Evolutionary conservation across 2,329 filamentous ascomycete genomes (phyloP).

Genomic region (Nothopassalora personata): DNA sequence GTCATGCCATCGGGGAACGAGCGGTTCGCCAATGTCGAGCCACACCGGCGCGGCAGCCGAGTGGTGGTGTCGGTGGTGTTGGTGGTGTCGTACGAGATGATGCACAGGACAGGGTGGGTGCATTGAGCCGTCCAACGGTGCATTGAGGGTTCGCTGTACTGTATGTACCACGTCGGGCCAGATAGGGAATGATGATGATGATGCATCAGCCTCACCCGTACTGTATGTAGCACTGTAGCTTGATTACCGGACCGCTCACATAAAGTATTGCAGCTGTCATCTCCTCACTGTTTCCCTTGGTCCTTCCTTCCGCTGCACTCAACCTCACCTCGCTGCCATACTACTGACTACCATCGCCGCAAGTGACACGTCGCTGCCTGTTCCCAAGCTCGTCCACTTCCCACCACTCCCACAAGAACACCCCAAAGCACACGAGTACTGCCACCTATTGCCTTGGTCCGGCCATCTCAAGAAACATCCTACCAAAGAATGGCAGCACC

Average conservation of each 20-base stretch:
- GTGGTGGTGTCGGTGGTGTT: too few relatives aligned
- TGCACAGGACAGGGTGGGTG: background rate
- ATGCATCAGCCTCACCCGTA: background rate
- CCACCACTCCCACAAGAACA: background rate
- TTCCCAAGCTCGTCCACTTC: background rate
- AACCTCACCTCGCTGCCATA: background rate
- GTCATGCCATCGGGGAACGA: background rate
- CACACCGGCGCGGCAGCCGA: too few relatives aligned
- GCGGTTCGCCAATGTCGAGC: background rate
- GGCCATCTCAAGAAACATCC: slow-evolving; percentile 3
- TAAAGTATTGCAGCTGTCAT: background rate
- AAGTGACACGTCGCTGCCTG: background rate
- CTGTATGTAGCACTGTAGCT: too few relatives aligned
- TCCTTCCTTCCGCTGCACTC: background rate
- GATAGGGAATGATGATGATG: background rate
- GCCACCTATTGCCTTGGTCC: background rate
- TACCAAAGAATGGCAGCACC: slow-evolving; percentile 37
- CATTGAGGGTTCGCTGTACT: background rate
- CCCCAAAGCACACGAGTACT: background rate
- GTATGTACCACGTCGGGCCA: background rate
- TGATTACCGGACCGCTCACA: background rate
- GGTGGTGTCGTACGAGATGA: background rate
- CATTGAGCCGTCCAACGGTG: background rate
- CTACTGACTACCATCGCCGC: background rate
- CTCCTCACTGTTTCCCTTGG: background rate